These are phyloP conservation scores for Cutaneotrichosporon dermatis DNA, from an alignment of 1,284 basidiomycete species.

Conservation along the genomic window DNA sequence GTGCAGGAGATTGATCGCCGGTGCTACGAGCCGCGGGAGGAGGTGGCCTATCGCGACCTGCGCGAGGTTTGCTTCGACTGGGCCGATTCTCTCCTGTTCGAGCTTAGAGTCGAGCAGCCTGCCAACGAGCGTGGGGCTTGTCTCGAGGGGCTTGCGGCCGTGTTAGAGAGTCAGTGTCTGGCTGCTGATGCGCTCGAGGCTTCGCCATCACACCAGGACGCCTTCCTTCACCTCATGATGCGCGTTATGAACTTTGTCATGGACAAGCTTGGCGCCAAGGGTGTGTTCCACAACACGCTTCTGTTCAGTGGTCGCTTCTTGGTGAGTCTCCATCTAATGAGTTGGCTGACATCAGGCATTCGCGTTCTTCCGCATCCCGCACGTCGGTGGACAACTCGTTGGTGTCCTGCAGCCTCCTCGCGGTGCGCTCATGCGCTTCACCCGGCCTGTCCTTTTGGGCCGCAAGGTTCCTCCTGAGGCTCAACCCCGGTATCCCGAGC, in stretches of 20 bases:
- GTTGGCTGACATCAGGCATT: slow-evolving; percentile 38
- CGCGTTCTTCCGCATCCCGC: slow-evolving; percentile 54
- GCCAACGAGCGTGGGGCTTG: slow-evolving; percentile 52
- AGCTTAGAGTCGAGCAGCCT: slow-evolving; percentile 47
- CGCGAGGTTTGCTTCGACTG: slow-evolving; percentile 45
- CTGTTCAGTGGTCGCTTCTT: slow-evolving; percentile 52
- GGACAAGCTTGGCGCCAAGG: slow-evolving; percentile 54
- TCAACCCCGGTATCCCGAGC: slow-evolving; percentile 37
- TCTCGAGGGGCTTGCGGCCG: slow-evolving; percentile 50
- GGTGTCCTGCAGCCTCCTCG: slow-evolving; percentile 51
- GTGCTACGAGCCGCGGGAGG: slow-evolving; percentile 30
- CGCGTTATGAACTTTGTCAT: slow-evolving; percentile 51
- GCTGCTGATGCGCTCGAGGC: slow-evolving; percentile 41
- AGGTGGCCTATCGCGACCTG: slow-evolving; percentile 30
- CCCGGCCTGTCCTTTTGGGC: slow-evolving; percentile 30
- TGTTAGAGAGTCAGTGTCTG: slow-evolving; percentile 50
- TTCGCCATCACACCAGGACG: slow-evolving; percentile 34
- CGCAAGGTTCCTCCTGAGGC: slow-evolving; percentile 22
- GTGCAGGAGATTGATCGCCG: slow-evolving; percentile 44
- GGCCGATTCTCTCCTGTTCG: slow-evolving; percentile 43
- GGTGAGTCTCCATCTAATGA: slow-evolving; percentile 26
- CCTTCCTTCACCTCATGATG: slow-evolving; percentile 49
- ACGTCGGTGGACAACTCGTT: slow-evolving; percentile 52
- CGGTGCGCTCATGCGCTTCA: slow-evolving; percentile 49
- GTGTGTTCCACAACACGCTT: slow-evolving; percentile 55